Percentiles rank a stretch among this genome's conserved stretches.
Evolutionary conservation across 2,329 filamentous ascomycete species (phyloP).

Genomic region (Ascochyta koolunga): DNA sequence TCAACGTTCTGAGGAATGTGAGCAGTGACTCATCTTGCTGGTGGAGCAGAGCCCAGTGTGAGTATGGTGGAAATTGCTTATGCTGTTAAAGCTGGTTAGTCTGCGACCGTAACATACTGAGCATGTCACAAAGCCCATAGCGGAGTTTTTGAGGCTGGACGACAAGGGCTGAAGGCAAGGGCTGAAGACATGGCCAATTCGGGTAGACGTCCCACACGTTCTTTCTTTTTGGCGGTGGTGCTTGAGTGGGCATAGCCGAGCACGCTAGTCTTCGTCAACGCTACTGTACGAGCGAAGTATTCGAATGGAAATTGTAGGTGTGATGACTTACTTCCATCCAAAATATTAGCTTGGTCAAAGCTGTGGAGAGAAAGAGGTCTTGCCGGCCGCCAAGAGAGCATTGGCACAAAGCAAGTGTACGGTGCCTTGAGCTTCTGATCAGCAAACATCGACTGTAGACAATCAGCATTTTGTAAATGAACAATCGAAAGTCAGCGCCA

Average conservation of each 20-base stretch:
- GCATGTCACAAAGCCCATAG: not conserved
- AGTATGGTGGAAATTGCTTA: slow-evolving; percentile 7
- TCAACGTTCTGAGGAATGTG: slow-evolving; percentile 11
- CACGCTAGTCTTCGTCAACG: slow-evolving; percentile 12
- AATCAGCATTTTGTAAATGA: not conserved
- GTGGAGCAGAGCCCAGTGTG: slow-evolving; percentile 13
- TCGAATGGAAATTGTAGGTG: not conserved
- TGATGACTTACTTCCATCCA: not conserved
- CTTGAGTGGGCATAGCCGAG: slow-evolving; percentile 21
- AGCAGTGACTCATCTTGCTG: slow-evolving; percentile 30
- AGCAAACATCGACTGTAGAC: not conserved
- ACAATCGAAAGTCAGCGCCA: not conserved
- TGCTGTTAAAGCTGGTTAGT: slow-evolving; percentile 17
- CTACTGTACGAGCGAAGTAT: not conserved
- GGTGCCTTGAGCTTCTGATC: not conserved
- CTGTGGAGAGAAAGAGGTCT: not conserved
- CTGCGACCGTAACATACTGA: not conserved
- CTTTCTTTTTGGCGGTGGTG: slow-evolving; percentile 16
- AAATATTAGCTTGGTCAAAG: not conserved
- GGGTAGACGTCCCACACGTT: slow-evolving; percentile 29
- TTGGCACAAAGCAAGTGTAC: not conserved
- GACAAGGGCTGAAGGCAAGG: not conserved
- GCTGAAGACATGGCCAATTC: not conserved
- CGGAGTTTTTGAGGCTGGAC: not conserved
- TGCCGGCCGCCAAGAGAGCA: not conserved